Base-by-base conservation (phyloP, 164 flowering plant species). In the Dillenia turbinata region DNA sequence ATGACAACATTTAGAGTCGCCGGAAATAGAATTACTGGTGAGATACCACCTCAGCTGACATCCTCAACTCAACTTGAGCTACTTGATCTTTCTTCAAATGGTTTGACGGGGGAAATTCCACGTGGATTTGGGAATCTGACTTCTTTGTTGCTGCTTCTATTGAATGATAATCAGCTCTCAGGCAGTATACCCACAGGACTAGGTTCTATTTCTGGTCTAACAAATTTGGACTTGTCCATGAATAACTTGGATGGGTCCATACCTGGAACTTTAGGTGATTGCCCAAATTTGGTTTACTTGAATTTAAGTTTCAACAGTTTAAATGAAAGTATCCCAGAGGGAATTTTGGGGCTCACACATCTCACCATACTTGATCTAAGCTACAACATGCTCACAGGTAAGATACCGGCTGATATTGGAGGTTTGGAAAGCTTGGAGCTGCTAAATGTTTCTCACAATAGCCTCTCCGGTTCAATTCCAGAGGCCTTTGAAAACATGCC, bases 61-160 rank as follows among this genome's bases (percentile, higher is more conserved):
- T 9, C 7, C 6, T 26, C 26, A 22, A 8, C 19, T 40, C 47
- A 57, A 22, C 40, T 63, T 12, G 50, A 63, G 3, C 1, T 3
- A 8, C 59, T 53, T 44, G 45, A 64, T 19, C 33, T 64, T 43
- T 45, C 67, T 14, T 64, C 67, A 64, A 61, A 61, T 61, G 24
- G 9, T 40, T 40, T 51, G 11, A 50, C 22, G 9, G 66, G 66
- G 15, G 17, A 52, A 58, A 63, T 43, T 33, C 54, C 54, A 2
- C 7, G 17, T 2, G 54, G 17, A 51, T 51, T 51, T 9, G 10
- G 17, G n/a, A 51, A 33, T 33, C 40, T 33, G 6, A 33, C 40
- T 33, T 33, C 7, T 33, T 33, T 33, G 40, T 33, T 33, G 40
- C 7, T 4, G 40, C 40, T 33, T 33, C 40, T 33, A 33, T 33